Evolutionary conservation across 2,329 filamentous ascomycete species (phyloP), one percentile per base, ranked within the genome.

Genomic region (Sporothrix pseudoabietina): DNA sequence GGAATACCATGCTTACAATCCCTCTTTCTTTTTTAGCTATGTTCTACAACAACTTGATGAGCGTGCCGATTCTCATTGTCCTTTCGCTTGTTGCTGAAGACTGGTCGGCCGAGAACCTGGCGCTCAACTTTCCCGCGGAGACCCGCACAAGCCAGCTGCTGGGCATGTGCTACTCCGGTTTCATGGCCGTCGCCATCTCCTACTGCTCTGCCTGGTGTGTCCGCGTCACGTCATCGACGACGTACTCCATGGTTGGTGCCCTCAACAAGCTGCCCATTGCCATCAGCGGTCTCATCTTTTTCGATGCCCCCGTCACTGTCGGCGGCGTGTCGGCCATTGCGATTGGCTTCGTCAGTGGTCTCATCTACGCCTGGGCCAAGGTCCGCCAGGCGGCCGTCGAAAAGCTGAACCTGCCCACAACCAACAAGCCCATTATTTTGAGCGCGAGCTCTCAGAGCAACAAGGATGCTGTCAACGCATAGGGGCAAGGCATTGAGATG

Each of bases 131-230:
- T 85, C 96, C 96, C 2, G 78, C 85, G n/a, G 92, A 91, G 76
- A 86, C 89, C 47, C 92, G 94, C 78, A 96, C 93, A 82, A 88
- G 86, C 78, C 90, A 98, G 78, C 87, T 97, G 77, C 84, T 92
- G 74, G 93, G 94, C 79, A 98, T 98, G 93, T 85, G 98, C 79
- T 92, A 98, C 83, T 98, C 96, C 5, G 96, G 96, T 74, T 87
- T 98, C 71, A 94, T 91, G 49, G 93, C 94, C 69, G 94, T 98
- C 79, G 97, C 98, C 84, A 99, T 99, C 82, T 98, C 95, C n/a
- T 99, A 99, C 87, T 97, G 94, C 80, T 98, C 95, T 19, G 96
- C 96, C 52, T 99, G 96, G 96, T 98, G 96, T 81, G 97, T 99
- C 76, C 94, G 96, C 77, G 93, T 97, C 76, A 98, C 96, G 8